Base-by-base conservation (phyloP, 1,284 basidiomycete genomes). In the Moniliophthora roreri region DNA sequence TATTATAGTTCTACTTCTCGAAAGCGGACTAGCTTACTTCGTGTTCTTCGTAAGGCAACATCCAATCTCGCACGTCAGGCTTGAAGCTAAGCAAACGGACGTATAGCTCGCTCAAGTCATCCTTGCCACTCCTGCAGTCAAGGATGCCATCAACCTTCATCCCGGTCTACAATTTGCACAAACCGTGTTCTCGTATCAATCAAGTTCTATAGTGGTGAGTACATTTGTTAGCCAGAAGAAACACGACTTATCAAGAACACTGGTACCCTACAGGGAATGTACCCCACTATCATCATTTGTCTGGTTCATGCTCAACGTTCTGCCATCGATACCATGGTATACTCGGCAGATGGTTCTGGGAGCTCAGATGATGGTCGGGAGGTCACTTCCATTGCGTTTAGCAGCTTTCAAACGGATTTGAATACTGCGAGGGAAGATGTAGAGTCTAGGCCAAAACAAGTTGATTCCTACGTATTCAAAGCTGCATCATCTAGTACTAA, bases 1-100 rank as follows among this genome's bases (percentile, higher is more conserved):
- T 6, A 37, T 54, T 28, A 20, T 54, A 15, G 10, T 54, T 34
- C 36, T 54, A 18, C 39, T 54, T 10, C 37, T 54, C n/a, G 52
- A 54, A 32, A 38, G 48, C 8, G 52, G 52, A 20, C 18, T 54
- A 18, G 34, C 41, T 26, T 54, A 54, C 32, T 54, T 54, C 23
- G 21, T 54, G 10, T 54, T 54, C 48, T 54, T 54, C 38, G 52
- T 54, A 16, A 28, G 52, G n/a, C n/a, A n/a, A n/a, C n/a, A n/a
- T n/a, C n/a, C n/a, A n/a, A n/a, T n/a, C 26, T 23, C 11, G 28
- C 11, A 6, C 7, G 6, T 32, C 11, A 11, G 6, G 28, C 11
- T 32, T 32, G 28, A 32, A 32, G 7, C 7, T 32, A 11, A 32
- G 11, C 11, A 11, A 32, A 6, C 6, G 16, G 15, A 18, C 36